A percentile compares a stretch with the other conserved stretches of the same genome.
Evolutionary conservation across 2,329 filamentous ascomycete genomes (phyloP).

Genomic region (Phyllosticta citriasiana): DNA sequence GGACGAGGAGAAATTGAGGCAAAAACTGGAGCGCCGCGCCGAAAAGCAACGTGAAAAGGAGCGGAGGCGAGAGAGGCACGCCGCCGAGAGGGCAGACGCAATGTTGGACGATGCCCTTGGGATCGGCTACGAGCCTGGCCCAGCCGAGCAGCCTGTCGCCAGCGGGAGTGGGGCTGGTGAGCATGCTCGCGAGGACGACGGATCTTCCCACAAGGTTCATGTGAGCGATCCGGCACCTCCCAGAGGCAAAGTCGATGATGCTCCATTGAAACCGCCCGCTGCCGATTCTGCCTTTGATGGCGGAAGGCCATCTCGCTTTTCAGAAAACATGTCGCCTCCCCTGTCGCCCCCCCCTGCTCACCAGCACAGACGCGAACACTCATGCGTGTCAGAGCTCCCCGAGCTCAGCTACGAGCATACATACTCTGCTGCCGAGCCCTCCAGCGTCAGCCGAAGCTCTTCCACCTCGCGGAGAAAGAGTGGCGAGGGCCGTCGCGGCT

Average conservation of each 20-base stretch:
- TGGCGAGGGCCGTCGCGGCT: slow-evolving; percentile 26
- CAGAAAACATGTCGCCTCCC: slow-evolving; percentile 10
- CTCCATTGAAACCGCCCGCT: not conserved
- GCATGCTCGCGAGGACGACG: not conserved
- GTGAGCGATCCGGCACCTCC: not conserved
- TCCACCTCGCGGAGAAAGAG: slow-evolving; percentile 19
- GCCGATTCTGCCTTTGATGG: not conserved
- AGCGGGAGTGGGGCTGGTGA: not conserved
- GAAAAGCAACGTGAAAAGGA: slow-evolving; percentile 51
- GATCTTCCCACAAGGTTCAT: not conserved
- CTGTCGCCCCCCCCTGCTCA: slow-evolving; percentile 28
- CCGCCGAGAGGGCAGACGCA: slow-evolving; percentile 33
- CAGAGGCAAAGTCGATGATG: not conserved
- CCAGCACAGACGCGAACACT: slow-evolving; percentile 36
- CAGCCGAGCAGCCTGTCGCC: slow-evolving; percentile 25
- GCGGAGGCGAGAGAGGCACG: slow-evolving; percentile 46
- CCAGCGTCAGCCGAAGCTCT: slow-evolving; percentile 28
- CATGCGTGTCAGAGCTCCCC: slow-evolving; percentile 44
- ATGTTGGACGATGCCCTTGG: slow-evolving; percentile 27
- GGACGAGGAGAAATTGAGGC: slow-evolving; percentile 58
- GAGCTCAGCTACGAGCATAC: slow-evolving; percentile 33
- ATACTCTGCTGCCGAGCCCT: slow-evolving; percentile 23
- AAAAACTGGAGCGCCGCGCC: slow-evolving; percentile 53
- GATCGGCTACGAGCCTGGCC: slow-evolving; percentile 43
- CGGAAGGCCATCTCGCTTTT: not conserved